A percentile compares a stretch with the other conserved stretches of the same genome.
phyloP scores from a whole-genome alignment of 352 stramenopile species.

The Globisporangium takayamanum region DNA sequence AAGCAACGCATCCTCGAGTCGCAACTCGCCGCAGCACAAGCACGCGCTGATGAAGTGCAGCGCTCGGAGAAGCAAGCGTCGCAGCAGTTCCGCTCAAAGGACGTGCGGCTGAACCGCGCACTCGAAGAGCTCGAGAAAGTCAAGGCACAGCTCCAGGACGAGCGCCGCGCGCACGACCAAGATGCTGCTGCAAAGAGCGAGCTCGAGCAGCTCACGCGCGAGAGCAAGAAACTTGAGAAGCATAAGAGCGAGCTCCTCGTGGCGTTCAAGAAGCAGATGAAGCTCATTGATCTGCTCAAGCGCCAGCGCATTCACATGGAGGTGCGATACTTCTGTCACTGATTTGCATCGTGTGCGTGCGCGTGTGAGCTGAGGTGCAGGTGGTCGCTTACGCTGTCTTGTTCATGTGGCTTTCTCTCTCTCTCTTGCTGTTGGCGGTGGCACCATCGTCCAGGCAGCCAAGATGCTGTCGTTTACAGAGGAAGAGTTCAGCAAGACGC shows the following conservation, averaged over 20 bases:
- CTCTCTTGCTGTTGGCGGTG: neutral
- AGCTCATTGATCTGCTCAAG: conserved; percentile 83
- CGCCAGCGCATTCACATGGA: conserved; percentile 84
- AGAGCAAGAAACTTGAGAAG: conserved; percentile 77
- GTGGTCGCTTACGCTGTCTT: too few relatives aligned
- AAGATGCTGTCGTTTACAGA: conserved; percentile 86
- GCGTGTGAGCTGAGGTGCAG: neutral
- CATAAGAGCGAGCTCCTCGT: conserved; percentile 74
- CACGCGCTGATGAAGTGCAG: conserved; percentile 44
- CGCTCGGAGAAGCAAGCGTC: conserved; percentile 54
- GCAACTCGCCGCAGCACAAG: conserved; percentile 42
- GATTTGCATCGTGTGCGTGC: neutral
- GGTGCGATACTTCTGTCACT: conserved; percentile 19
- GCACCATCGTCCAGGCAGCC: conserved; percentile 30
- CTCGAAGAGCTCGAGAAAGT: conserved; percentile 72
- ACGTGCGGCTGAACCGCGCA: conserved; percentile 70
- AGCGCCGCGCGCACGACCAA: conserved; percentile 39
- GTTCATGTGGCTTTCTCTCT: neutral
- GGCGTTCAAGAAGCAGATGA: conserved; percentile 85
- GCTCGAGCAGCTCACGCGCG: conserved; percentile 48
- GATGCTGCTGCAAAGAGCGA: conserved; percentile 44
- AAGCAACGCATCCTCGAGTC: conserved; percentile 70
- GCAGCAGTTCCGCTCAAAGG: conserved; percentile 72
- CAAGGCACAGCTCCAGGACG: conserved; percentile 59
- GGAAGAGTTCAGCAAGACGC: conserved; percentile 74